Percentiles rank a stretch among this genome's conserved stretches.
These are phyloP conservation scores for Geotrichum fermentans DNA, from an alignment of 1,139 yeast genomes.

Conservation along the genomic window DNA sequence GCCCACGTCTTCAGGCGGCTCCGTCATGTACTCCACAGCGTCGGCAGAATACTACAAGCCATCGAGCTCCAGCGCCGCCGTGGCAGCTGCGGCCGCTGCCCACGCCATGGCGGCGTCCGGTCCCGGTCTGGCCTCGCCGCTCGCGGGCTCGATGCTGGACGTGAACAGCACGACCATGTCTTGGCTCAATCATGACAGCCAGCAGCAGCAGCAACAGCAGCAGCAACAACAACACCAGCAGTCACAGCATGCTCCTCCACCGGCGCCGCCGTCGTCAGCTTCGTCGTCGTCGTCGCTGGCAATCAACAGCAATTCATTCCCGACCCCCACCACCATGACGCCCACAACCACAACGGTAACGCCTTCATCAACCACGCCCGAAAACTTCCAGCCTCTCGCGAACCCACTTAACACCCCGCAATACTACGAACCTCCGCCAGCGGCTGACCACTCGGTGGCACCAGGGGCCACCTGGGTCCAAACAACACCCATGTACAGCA, in stretches of 20 bases:
- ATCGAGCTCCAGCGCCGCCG: neutral
- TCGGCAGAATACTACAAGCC: neutral
- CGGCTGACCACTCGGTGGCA: neutral
- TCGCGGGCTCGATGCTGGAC: neutral
- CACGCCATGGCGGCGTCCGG: neutral
- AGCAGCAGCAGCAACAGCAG: neutral
- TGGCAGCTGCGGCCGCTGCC: neutral
- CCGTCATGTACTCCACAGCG: neutral
- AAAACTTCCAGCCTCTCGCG: neutral
- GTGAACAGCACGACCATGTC: neutral
- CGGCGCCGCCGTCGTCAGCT: neutral
- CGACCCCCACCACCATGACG: neutral
- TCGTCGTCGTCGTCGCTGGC: neutral
- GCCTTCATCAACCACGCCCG: conserved; percentile 1
- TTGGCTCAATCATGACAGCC: neutral
- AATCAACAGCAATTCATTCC: neutral
- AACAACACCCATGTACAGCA: neutral
- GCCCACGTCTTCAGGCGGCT: neutral
- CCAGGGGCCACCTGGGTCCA: neutral
- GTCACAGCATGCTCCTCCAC: neutral
- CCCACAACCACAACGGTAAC: neutral
- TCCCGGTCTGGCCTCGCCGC: neutral
- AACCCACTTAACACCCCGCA: neutral
- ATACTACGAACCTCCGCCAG: neutral
- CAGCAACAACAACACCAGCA: neutral